These are phyloP conservation scores for Phytophthora cryptogea DNA, from an alignment of 352 stramenopile genomes.

Conservation along the genomic window DNA sequence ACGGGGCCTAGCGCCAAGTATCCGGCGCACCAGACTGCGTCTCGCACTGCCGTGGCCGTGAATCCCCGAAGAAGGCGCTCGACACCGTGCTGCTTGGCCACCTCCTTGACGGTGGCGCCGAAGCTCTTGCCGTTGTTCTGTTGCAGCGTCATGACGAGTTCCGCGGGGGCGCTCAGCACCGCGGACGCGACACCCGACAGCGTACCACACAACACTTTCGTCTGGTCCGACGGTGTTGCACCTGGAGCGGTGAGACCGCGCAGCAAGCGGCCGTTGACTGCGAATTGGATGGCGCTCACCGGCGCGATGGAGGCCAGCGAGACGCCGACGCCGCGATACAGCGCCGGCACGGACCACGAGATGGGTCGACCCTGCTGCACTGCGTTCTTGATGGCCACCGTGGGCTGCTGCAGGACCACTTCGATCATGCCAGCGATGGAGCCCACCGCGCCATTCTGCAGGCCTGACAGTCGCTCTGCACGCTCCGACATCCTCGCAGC, in stretches of 20 bases:
- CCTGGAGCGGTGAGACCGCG: slow-evolving; percentile 31
- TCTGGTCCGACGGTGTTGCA: slow-evolving; percentile 38
- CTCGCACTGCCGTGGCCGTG: slow-evolving; percentile 61
- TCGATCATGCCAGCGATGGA: slow-evolving; percentile 85
- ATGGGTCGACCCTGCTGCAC: slow-evolving; percentile 80
- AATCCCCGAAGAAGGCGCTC: slow-evolving; percentile 64
- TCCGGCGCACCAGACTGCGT: slow-evolving; percentile 76
- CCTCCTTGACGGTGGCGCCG: slow-evolving; percentile 55
- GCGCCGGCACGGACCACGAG: slow-evolving; percentile 54
- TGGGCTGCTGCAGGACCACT: slow-evolving; percentile 84
- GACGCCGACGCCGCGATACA: slow-evolving; percentile 83
- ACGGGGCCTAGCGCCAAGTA: slow-evolving; percentile 81
- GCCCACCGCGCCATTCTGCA: slow-evolving; percentile 80
- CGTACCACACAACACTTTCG: slow-evolving; percentile 67
- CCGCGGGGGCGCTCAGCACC: slow-evolving; percentile 65
- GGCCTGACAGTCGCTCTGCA: slow-evolving; percentile 61
- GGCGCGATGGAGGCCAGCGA: slow-evolving; percentile 80
- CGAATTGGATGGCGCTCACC: slow-evolving; percentile 82
- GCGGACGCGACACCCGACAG: slow-evolving; percentile 68
- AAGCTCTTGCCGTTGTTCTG: slow-evolving; percentile 83
- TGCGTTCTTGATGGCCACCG: slow-evolving; percentile 85
- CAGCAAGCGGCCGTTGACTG: slow-evolving; percentile 71
- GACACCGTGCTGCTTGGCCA: slow-evolving; percentile 51
- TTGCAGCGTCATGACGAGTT: slow-evolving; percentile 89
- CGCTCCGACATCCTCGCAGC: slow-evolving; percentile 54